Evolutionary conservation across 306 rosid species (phyloP), one percentile per base, ranked within the genome.

Genomic region (Ceratonia siliqua): DNA sequence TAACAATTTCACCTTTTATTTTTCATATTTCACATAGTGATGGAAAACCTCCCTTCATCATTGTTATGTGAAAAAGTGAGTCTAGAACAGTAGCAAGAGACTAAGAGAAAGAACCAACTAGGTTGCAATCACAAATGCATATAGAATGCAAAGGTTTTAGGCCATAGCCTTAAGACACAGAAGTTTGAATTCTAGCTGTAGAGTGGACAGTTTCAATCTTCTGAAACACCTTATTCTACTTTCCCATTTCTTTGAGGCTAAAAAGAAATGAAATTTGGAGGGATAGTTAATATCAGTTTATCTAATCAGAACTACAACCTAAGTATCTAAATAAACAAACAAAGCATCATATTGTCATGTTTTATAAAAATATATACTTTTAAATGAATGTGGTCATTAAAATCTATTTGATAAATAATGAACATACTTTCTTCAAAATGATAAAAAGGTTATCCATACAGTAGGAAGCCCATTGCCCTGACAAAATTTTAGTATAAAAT

Each of bases 1-100:
- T 69, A 55, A 70, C 5, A 83, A 70, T 58, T 35, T 58, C 62
- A 78, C 41, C 57, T 41, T 65, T 52, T n/a, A n/a, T n/a, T 55
- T 49, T 38, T 11, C 3, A 41, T 53, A 66, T 36, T 48, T 69
- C 68, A 75, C 33, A 72, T 6, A 52, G 21, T 39, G 27, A 6
- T 61, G 36, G 3, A 70, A 75, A 70, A 53, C 46, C 45, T 20
- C 41, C 38, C 36, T 24, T 42, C 70, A 46, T 61, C 52, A 62
- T 20, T 59, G 21, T 42, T 64, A 52, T 27, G 6, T 28, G 70
- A 63, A 36, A 12, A 38, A 42, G 62, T 12, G 38, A 49, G 27
- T n/a, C 18, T 58, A 67, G 39, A 33, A 58, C 32, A 52, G 49
- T 11, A n/a, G 3, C 66, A 71, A 71, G 50, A 36, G 24, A 10